phyloP scores from a whole-genome alignment of 805 yeast species.

The Candida boidinii region DNA sequence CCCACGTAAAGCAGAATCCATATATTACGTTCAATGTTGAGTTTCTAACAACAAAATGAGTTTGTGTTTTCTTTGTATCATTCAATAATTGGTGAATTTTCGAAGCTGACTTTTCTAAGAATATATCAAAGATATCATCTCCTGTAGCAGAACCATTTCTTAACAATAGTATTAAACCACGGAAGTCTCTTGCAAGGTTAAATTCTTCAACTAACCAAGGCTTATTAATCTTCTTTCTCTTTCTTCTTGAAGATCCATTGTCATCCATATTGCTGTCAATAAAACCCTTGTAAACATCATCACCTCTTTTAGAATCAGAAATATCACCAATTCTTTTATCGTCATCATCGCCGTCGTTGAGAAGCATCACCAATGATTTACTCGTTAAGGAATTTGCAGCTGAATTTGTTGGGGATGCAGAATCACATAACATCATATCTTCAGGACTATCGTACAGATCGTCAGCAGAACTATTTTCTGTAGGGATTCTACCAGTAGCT shows the following conservation, averaged over 20 bases:
- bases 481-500: slow-evolving; percentile 49
- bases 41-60: slow-evolving; percentile 49
- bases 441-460: slow-evolving; percentile 1
- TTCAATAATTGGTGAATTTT: slow-evolving; percentile 12
- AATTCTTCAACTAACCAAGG: slow-evolving; percentile 54
- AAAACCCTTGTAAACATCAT: background rate
- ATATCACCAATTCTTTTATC: background rate
- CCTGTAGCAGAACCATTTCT: slow-evolving; percentile 25
- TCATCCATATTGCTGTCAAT: slow-evolving; percentile 1
- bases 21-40: slow-evolving; percentile 44
- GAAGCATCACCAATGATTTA: slow-evolving; percentile 1
- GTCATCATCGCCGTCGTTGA: background rate
- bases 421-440: slow-evolving; percentile 1
- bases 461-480: slow-evolving; percentile 29
- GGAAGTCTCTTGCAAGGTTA: slow-evolving; percentile 40
- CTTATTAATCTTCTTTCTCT: slow-evolving; percentile 14
- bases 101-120: slow-evolving; percentile 2
- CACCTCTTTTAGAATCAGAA: slow-evolving; percentile 4
- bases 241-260: slow-evolving; percentile 1
- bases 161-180: slow-evolving; percentile 35
- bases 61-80: slow-evolving; percentile 22
- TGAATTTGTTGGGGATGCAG: slow-evolving; percentile 1
- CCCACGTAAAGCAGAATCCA: slow-evolving; percentile 50
- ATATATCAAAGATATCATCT: slow-evolving; percentile 4
- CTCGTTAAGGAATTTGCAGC: background rate